A percentile compares a stretch with the other conserved stretches of the same genome.
Conservation (phyloP, 2,329 filamentous ascomycete genomes). For the Arthrobotrys iridis region DNA sequence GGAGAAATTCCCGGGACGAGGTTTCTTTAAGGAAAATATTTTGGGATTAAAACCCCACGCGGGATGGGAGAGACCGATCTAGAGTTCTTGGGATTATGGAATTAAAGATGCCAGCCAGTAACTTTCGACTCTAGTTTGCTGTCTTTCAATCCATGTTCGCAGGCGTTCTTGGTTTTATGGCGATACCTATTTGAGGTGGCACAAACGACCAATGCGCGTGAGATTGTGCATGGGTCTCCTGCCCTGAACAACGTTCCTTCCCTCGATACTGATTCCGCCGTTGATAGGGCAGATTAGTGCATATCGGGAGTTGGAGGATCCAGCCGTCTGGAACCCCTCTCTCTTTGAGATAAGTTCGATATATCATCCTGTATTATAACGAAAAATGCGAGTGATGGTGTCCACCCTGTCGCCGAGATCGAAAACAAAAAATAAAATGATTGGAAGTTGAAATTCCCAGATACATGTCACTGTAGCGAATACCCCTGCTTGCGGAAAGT, state of each 20-base stretch:
- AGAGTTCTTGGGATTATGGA: conserved; percentile 2
- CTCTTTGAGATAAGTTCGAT: conserved; percentile 16
- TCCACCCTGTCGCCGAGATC: conserved; percentile 28
- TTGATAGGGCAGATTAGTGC: conserved; percentile 41
- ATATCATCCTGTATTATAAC: conserved; percentile 1
- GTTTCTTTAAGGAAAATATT: conserved; percentile 12
- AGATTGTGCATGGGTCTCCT: conserved; percentile 9
- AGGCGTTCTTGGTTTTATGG: background rate
- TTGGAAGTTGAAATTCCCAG: conserved; percentile 13
- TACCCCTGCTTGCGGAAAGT: conserved; percentile 29
- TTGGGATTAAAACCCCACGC: conserved; percentile 35
- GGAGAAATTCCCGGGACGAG: conserved; percentile 13
- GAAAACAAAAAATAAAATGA: conserved; percentile 1
- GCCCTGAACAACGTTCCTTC: background rate
- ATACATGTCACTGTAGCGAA: conserved; percentile 21
- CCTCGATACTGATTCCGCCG: conserved; percentile 36
- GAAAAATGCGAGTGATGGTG: conserved; percentile 41
- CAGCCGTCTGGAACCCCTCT: background rate
- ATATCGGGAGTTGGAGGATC: conserved; percentile 19
- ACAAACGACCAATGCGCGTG: conserved; percentile 5
- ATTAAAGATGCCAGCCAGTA: background rate
- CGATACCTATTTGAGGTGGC: conserved; percentile 13
- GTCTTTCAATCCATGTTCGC: conserved; percentile 15
- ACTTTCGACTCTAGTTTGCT: background rate
- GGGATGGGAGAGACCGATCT: conserved; percentile 10